phyloP scores from a whole-genome alignment of 768 basidiomycete species.

The Termitomyces sp. region DNA sequence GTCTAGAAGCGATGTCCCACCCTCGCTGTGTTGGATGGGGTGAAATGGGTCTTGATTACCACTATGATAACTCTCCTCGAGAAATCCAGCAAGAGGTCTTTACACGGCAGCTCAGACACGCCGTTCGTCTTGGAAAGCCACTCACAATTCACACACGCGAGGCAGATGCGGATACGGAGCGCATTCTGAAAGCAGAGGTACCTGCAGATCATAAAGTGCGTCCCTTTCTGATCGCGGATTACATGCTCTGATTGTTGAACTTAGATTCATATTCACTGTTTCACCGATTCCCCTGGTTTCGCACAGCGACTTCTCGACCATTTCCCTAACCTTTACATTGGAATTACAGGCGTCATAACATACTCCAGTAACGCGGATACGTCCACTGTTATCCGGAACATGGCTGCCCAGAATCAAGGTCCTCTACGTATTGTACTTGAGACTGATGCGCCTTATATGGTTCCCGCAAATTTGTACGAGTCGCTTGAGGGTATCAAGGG shows the following conservation, averaged over 20 bases:
- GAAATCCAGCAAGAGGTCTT: slow-evolving; percentile 65
- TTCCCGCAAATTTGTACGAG: slow-evolving; percentile 67
- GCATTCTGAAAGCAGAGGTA: slow-evolving; percentile 71
- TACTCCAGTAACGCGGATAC: slow-evolving; percentile 76
- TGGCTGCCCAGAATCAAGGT: slow-evolving; percentile 26
- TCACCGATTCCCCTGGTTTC: slow-evolving; percentile 76
- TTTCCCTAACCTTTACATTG: slow-evolving; percentile 81
- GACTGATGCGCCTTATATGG: slow-evolving; percentile 88
- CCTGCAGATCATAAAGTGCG: slow-evolving; percentile 64
- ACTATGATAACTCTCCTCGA: slow-evolving; percentile 75
- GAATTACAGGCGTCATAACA: slow-evolving; percentile 82
- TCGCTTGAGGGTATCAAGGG: slow-evolving; percentile 50
- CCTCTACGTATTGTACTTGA: slow-evolving; percentile 60
- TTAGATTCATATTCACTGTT: slow-evolving; percentile 85
- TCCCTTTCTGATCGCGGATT: background rate
- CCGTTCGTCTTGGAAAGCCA: slow-evolving; percentile 66
- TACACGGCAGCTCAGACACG: slow-evolving; percentile 59
- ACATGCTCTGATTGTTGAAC: background rate
- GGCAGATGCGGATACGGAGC: slow-evolving; percentile 78
- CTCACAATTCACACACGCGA: slow-evolving; percentile 86
- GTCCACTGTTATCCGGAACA: slow-evolving; percentile 53
- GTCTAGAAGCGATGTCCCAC: slow-evolving; percentile 71
- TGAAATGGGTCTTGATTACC: slow-evolving; percentile 85
- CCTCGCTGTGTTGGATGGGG: slow-evolving; percentile 86
- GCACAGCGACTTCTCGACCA: slow-evolving; percentile 65